A percentile compares a stretch with the other conserved stretches of the same genome.
phyloP scores from a whole-genome alignment of 164 flowering plant genomes.

The Macadamia tetraphylla region DNA sequence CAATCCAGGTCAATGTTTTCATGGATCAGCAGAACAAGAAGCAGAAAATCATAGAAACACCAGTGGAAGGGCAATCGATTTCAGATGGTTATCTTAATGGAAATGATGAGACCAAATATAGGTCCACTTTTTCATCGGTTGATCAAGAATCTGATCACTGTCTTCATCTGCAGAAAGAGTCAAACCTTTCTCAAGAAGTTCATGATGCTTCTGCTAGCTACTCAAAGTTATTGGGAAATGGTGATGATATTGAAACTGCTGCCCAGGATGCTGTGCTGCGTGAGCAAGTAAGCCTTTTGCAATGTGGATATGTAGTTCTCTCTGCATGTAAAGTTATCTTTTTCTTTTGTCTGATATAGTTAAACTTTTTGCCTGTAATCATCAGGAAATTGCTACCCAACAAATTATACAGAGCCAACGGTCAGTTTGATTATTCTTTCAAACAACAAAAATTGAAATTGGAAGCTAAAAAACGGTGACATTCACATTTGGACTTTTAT shows the following conservation, averaged over 20 bases:
- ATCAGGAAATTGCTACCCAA: conserved; percentile 73
- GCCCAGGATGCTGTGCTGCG: conserved; percentile 69
- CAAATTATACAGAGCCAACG: conserved; percentile 66
- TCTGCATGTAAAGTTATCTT: not conserved
- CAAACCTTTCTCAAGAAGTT: conserved; percentile 8
- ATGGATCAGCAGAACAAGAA: conserved; percentile 14
- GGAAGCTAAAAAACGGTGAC: not conserved
- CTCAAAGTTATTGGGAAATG: conserved; percentile 12
- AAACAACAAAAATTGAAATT: not conserved
- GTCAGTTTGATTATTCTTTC: conserved; percentile 25
- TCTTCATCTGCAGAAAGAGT: conserved; percentile 3
- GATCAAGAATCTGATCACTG: not conserved
- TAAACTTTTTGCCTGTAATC: conserved; percentile 1
- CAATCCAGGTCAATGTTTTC: not conserved
- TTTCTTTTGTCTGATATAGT: not conserved
- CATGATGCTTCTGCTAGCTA: conserved; percentile 7
- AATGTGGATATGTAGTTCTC: not conserved
- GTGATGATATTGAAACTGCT: conserved; percentile 50
- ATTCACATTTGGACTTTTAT: not conserved
- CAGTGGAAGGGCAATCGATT: conserved; percentile 8
- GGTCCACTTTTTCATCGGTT: not conserved
- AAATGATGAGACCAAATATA: conserved; percentile 4
- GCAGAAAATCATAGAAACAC: conserved; percentile 13
- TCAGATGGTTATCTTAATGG: conserved; percentile 3
- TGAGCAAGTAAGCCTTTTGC: conserved; percentile 54